These are phyloP conservation scores for Pythium dissotocum DNA, from an alignment of 352 stramenopile genomes.

Conservation along the genomic window DNA sequence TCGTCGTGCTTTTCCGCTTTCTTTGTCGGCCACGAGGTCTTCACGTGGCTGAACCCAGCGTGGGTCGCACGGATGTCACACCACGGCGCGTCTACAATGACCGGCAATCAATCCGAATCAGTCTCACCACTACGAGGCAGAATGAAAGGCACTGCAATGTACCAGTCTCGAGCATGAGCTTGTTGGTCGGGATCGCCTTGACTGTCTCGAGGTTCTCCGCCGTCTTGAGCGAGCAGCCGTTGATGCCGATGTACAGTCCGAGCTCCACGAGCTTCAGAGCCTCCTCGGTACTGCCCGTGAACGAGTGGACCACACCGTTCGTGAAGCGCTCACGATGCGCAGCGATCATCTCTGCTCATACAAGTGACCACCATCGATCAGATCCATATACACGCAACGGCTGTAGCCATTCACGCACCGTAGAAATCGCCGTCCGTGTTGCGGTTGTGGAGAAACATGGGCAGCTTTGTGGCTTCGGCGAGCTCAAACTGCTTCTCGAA, in stretches of 20 bases:
- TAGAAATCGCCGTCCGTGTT: constrained; percentile 93
- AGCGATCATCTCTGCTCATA: constrained; percentile 60
- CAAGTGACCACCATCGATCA: not conserved
- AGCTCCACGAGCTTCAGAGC: constrained; percentile 90
- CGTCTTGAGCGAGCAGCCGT: constrained; percentile 97
- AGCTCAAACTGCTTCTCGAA: constrained; percentile 95
- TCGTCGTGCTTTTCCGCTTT: constrained; percentile 94
- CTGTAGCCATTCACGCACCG: constrained; percentile 30
- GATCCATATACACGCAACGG: not conserved
- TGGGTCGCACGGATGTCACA: constrained; percentile 96
- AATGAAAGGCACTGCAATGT: not conserved
- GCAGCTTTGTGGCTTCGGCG: constrained; percentile 73
- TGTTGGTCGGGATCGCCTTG: constrained; percentile 89
- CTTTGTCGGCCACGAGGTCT: constrained; percentile 88
- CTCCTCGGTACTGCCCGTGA: constrained; percentile 93
- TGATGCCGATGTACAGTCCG: constrained; percentile 97
- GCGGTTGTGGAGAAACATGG: constrained; percentile 97
- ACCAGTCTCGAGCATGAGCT: constrained; percentile 95
- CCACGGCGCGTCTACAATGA: constrained; percentile 90
- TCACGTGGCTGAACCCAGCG: constrained; percentile 86
- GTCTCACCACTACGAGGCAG: too few species aligned
- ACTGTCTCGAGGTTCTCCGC: constrained; percentile 93
- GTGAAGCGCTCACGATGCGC: constrained; percentile 68
- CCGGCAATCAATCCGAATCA: too few species aligned
- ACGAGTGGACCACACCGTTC: constrained; percentile 95